These are phyloP conservation scores for Penstemon eatonii DNA, from an alignment of 257 asterid species.

Conservation along the genomic window DNA sequence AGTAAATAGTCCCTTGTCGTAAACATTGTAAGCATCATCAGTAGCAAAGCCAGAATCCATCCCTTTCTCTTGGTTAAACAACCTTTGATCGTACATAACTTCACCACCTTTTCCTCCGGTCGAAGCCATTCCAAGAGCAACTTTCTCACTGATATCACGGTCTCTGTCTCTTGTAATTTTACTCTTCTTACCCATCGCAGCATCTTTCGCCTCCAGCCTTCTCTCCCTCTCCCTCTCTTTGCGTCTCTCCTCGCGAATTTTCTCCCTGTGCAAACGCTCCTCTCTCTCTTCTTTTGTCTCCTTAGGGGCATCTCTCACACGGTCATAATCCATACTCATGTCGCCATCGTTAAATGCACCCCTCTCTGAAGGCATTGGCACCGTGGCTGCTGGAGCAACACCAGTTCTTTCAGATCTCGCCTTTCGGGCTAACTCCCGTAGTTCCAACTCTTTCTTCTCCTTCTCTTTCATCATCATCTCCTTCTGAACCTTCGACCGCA, in stretches of 20 bases:
- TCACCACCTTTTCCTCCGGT: conserved; percentile 67
- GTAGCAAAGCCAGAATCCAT: conserved; percentile 87
- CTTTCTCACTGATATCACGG: conserved; percentile 85
- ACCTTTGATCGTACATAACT: conserved; percentile 80
- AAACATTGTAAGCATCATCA: conserved; percentile 75
- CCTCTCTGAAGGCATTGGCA: conserved; percentile 69
- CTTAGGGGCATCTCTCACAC: conserved; percentile 56
- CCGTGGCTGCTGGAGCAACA: conserved; percentile 50
- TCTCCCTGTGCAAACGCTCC: conserved; percentile 63
- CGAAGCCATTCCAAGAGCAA: conserved; percentile 85
- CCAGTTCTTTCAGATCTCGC: conserved; percentile 87
- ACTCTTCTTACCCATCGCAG: conserved; percentile 85
- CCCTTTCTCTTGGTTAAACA: conserved; percentile 91
- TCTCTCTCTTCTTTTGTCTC: conserved; percentile 73
- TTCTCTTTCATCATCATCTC: conserved; percentile 93
- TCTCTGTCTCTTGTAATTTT: conserved; percentile 88
- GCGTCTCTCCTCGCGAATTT: conserved; percentile 88
- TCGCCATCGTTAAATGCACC: conserved; percentile 45
- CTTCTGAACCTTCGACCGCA: conserved; percentile 87
- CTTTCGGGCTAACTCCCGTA: conserved; percentile 80
- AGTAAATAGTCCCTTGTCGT: conserved; percentile 76
- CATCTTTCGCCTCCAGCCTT: conserved; percentile 89
- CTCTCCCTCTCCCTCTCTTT: conserved; percentile 87
- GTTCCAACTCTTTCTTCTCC: conserved; percentile 84
- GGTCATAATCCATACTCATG: conserved; percentile 57